Base-by-base conservation (phyloP, 2,329 filamentous ascomycete species). In the Microcyclospora pomicola region DNA sequence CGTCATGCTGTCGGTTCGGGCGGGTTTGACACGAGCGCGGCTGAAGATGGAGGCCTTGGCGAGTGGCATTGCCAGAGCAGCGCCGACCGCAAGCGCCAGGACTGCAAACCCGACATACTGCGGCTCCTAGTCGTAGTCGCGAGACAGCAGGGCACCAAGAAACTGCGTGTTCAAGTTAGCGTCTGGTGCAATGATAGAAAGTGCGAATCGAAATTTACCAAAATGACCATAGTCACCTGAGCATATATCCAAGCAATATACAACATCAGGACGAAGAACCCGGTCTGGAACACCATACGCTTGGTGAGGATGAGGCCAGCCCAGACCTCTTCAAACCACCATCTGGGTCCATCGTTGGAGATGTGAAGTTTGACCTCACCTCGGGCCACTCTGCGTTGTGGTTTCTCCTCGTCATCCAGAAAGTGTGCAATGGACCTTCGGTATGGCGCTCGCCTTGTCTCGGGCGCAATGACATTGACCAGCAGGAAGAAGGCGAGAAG, bases 211-310 rank as follows among this genome's bases (percentile, higher is more conserved):
- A 28, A 4, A 56, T 66, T 61, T 41, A 84, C 69, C 40, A 82
- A 66, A 42, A 86, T 81, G 41, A 84, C 67, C 38, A 87, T 64
- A 5, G 83, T 78, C 2, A 84, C 69, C 50, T 86, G 78, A 2
- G 78, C 79, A 55, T 86, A 84, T 33, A 85, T 81, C 82, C 82
- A 87, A 6, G 72, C 77, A 11, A 77, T 65, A 56, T 87, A 87
- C n/a, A 82, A 42, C 1, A 79, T 71, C 51, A 87, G 65, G 24
- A 84, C 60, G n/a, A 75, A 59, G 54, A 86, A 87, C 0, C 82
- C 82, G 3, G 78, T 72, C 53, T 87, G 82, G 29, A 70, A 71
- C 36, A 84, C 63, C 81, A 87, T 86, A 50, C 77, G 73, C 14
- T 72, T 55, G 34, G 72, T 77, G 33, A 88, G 65, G 13, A 73